Evolutionary conservation across 1,284 basidiomycete genomes (phyloP).

Genomic region (Inonotus obliquus): DNA sequence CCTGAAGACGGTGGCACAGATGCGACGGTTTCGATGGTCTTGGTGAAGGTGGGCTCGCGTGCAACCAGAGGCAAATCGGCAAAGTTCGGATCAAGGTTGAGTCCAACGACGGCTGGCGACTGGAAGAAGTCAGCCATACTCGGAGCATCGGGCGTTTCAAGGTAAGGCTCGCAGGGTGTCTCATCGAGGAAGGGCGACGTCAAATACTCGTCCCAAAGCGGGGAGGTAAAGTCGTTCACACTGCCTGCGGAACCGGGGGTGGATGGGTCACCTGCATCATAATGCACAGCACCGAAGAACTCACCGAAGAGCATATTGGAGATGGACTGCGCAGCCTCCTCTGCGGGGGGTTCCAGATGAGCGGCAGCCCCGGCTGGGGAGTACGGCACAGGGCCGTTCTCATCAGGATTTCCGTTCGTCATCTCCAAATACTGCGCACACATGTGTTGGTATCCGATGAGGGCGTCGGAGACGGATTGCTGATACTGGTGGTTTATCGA

Average conservation of each 20-base stretch:
- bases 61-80: conserved; percentile 29
- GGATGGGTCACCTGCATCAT: background rate
- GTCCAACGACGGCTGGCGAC: conserved; percentile 25
- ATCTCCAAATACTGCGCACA: conserved; percentile 46
- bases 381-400: conserved; percentile 20
- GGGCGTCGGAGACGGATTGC: conserved; percentile 17
- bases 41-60: conserved; percentile 32
- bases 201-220: conserved; percentile 32
- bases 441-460: conserved; percentile 30
- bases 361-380: conserved; percentile 19
- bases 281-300: background rate
- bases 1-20: conserved; percentile 16
- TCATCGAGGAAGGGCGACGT: conserved; percentile 41
- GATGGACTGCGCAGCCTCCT: conserved; percentile 13
- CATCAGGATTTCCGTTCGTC: conserved; percentile 33
- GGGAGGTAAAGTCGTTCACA: background rate
- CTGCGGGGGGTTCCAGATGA: conserved; percentile 1
- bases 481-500: background rate
- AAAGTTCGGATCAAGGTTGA: conserved; percentile 12
- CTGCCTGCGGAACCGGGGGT: conserved; percentile 23
- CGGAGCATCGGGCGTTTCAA: conserved; percentile 48
- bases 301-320: conserved; percentile 11
- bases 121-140: conserved; percentile 36
- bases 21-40: conserved; percentile 22
- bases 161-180: conserved; percentile 52